Evolutionary conservation across 306 rosid genomes (phyloP).

Genomic region (Cercis canadensis): DNA sequence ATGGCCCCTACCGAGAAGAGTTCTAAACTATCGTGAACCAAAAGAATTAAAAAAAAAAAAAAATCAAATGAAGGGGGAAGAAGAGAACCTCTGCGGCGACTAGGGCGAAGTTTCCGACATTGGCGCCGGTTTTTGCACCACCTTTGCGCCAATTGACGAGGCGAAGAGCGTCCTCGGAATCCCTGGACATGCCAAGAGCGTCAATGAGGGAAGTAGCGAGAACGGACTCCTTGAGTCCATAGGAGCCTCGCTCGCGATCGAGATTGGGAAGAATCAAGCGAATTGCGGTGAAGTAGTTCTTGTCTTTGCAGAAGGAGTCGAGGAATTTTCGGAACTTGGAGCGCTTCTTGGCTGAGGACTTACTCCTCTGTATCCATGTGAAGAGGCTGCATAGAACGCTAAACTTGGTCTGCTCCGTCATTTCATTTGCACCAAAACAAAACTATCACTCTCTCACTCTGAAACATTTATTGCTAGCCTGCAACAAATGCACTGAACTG

Average conservation of each 20-base stretch:
- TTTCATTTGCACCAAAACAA: background rate
- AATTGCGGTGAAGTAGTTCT: conserved; percentile 65
- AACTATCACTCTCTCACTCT: too few relatives aligned
- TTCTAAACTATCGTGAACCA: background rate
- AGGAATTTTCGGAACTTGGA: conserved; percentile 87
- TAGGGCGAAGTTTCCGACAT: conserved; percentile 83
- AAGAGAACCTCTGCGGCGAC: conserved; percentile 77
- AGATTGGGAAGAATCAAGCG: conserved; percentile 83
- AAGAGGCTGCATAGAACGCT: conserved; percentile 77
- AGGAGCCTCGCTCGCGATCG: conserved; percentile 85
- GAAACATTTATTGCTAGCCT: too few relatives aligned
- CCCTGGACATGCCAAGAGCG: conserved; percentile 81
- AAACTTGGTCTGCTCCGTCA: conserved; percentile 69
- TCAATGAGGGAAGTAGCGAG: conserved; percentile 86
- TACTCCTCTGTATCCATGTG: conserved; percentile 81
- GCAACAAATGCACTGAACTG: too few relatives aligned
- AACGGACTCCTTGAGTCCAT: conserved; percentile 90
- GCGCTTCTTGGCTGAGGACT: conserved; percentile 73
- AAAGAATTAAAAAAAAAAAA: background rate
- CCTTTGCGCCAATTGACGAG: conserved; percentile 96
- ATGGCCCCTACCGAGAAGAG: background rate
- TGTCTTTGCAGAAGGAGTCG: conserved; percentile 69
- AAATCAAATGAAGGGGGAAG: background rate
- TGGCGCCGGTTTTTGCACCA: conserved; percentile 68
- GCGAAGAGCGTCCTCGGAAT: conserved; percentile 80